Percentiles rank a stretch among this genome's conserved stretches.
Conservation (phyloP, 345 rosid genomes). For the Excoecaria cochinchinensis region DNA sequence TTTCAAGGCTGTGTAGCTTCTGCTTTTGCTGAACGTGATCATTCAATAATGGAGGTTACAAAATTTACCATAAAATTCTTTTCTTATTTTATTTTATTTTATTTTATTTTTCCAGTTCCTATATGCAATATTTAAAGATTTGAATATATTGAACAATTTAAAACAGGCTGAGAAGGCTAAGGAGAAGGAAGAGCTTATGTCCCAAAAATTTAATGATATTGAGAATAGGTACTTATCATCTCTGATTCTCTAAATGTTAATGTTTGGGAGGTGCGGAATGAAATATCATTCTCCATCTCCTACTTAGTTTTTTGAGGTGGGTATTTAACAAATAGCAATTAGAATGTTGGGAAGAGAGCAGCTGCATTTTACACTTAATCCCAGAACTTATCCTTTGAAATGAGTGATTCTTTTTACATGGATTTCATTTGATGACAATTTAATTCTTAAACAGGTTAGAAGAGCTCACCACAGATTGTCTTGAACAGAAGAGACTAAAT, state of each 20-base stretch:
- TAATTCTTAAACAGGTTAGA: slow-evolving; percentile 53
- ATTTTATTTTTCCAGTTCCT: background rate
- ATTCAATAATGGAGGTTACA: slow-evolving; percentile 82
- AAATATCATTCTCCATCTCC: background rate
- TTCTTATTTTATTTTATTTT: slow-evolving; percentile 10
- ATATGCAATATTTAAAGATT: slow-evolving; percentile 4
- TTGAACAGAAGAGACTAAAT: slow-evolving; percentile 58
- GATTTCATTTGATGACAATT: slow-evolving; percentile 16
- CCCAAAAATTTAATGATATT: slow-evolving; percentile 53
- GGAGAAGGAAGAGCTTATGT: slow-evolving; percentile 79
- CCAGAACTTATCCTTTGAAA: background rate
- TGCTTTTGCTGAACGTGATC: slow-evolving; percentile 96
- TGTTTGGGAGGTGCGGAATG: background rate
- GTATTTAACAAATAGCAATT: background rate
- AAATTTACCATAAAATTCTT: slow-evolving; percentile 15
- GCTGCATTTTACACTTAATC: background rate
- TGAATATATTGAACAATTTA: slow-evolving; percentile 19
- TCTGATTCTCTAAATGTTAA: background rate
- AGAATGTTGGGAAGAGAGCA: background rate
- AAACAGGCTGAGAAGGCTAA: slow-evolving; percentile 94
- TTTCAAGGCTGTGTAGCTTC: slow-evolving; percentile 95
- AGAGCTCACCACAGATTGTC: slow-evolving; percentile 55
- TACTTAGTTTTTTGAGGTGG: background rate
- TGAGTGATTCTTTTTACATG: background rate
- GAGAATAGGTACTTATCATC: slow-evolving; percentile 51